phyloP scores from a whole-genome alignment of 345 rosid genomes.

The thale cress (Arabidopsis thaliana) region DNA sequence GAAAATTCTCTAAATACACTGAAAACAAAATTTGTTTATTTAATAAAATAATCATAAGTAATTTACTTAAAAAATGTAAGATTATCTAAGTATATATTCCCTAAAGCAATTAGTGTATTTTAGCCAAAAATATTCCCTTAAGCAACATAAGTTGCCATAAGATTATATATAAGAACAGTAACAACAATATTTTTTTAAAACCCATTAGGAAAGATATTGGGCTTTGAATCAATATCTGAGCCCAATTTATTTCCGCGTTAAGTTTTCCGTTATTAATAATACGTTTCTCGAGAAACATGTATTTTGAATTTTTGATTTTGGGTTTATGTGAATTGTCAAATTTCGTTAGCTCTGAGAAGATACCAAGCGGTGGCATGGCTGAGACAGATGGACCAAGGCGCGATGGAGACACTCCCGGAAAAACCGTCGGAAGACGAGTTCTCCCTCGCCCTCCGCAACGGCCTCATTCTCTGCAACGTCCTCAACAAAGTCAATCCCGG shows the following conservation, averaged over 20 bases:
- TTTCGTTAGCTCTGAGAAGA: constrained; percentile 72
- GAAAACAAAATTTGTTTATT: too few species aligned
- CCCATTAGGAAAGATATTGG: not conserved
- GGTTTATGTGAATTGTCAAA: constrained; percentile 2
- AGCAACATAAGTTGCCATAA: too few species aligned
- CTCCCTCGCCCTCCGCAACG: constrained; percentile 75
- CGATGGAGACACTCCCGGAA: constrained; percentile 59
- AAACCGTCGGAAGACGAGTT: constrained; percentile 86
- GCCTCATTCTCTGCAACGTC: constrained; percentile 93
- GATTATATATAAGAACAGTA: too few species aligned
- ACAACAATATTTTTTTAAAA: not conserved
- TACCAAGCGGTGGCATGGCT: constrained; percentile 93
- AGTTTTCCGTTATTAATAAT: not conserved
- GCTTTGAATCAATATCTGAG: not conserved
- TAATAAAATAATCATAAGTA: too few species aligned
- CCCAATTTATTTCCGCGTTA: constrained; percentile 15
- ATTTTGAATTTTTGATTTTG: not conserved
- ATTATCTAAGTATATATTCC: too few species aligned
- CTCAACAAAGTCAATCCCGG: constrained; percentile 98
- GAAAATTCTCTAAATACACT: too few species aligned
- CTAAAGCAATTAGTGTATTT: too few species aligned
- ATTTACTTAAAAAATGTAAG: too few species aligned
- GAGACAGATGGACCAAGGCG: constrained; percentile 80
- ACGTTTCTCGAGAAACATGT: not conserved
- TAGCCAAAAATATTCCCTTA: too few species aligned